A percentile compares a stretch with the other conserved stretches of the same genome.
Conservation (phyloP, 108 stramenopile species). For the Chaetoceros tenuissimus region DNA sequence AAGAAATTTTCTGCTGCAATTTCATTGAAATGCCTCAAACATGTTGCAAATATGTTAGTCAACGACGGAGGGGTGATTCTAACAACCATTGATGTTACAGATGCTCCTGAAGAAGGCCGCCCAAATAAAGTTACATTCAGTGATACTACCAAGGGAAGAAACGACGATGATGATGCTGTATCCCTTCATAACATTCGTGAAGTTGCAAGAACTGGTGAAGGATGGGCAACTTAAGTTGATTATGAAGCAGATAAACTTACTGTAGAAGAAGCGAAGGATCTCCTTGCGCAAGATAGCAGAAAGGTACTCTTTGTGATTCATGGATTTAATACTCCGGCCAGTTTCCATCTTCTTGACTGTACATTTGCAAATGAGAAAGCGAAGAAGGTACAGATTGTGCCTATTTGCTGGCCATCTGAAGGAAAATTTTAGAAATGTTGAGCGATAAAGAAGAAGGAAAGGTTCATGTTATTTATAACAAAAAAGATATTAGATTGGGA, state of each 20-base stretch:
- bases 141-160: not conserved
- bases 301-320: conserved; percentile 3
- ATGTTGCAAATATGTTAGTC: too few relatives aligned
- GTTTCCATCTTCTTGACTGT: not conserved
- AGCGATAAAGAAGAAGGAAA: not conserved
- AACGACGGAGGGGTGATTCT: too few relatives aligned
- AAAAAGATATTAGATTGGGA: not conserved
- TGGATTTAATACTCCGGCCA: not conserved
- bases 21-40: too few relatives aligned
- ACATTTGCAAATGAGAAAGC: not conserved
- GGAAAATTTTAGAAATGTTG: not conserved
- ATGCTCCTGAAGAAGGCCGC: not conserved
- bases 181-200: not conserved
- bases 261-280: not conserved
- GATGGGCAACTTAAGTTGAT: not conserved
- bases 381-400: not conserved
- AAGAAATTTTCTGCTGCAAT: too few relatives aligned
- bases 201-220: not conserved
- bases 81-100: too few relatives aligned
- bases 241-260: not conserved
- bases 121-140: not conserved
- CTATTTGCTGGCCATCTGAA: not conserved
- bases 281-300: not conserved
- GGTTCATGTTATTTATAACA: not conserved
- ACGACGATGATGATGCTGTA: not conserved